Evolutionary conservation across 1,284 basidiomycete species (phyloP).

Genomic region (Jaminaea rosea): DNA sequence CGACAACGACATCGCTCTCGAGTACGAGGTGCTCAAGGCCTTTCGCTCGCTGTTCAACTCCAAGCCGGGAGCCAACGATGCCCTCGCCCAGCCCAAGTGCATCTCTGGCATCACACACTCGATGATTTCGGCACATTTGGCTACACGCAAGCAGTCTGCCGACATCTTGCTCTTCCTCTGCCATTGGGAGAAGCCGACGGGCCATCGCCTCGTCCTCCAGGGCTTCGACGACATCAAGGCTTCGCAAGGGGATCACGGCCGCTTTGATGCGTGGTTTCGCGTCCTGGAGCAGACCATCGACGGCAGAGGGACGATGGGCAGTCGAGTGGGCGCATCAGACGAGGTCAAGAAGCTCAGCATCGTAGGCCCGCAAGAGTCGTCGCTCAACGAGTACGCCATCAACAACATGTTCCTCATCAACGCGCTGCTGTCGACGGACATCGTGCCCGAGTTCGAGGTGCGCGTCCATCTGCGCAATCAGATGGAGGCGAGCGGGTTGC

Average conservation of each 20-base stretch:
- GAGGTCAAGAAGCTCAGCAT: slow-evolving; percentile 58
- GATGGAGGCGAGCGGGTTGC: slow-evolving; percentile 79
- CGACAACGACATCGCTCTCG: slow-evolving; percentile 62
- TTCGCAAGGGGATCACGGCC: slow-evolving; percentile 37
- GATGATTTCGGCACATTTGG: slow-evolving; percentile 71
- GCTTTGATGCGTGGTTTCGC: slow-evolving; percentile 84
- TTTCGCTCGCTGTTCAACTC: slow-evolving; percentile 75
- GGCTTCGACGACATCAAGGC: slow-evolving; percentile 49
- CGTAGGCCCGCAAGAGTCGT: slow-evolving; percentile 65
- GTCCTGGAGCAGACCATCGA: slow-evolving; percentile 68
- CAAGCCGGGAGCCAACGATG: slow-evolving; percentile 66
- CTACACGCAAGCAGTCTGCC: slow-evolving; percentile 68
- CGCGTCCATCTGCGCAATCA: slow-evolving; percentile 74
- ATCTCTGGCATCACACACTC: slow-evolving; percentile 75
- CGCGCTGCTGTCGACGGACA: slow-evolving; percentile 35
- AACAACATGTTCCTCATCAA: slow-evolving; percentile 40
- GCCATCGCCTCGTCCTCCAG: slow-evolving; percentile 51
- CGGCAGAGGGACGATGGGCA: slow-evolving; percentile 89
- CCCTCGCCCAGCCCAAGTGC: slow-evolving; percentile 66
- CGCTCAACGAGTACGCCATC: slow-evolving; percentile 54
- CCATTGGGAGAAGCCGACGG: slow-evolving; percentile 51
- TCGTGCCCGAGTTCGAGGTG: slow-evolving; percentile 55
- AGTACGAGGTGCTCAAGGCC: slow-evolving; percentile 83
- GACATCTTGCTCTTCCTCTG: slow-evolving; percentile 61
- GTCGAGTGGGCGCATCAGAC: slow-evolving; percentile 83